Evolutionary conservation across 2,329 filamentous ascomycete species (phyloP).

Genomic region (Berkeleyomyces rouxiae): DNA sequence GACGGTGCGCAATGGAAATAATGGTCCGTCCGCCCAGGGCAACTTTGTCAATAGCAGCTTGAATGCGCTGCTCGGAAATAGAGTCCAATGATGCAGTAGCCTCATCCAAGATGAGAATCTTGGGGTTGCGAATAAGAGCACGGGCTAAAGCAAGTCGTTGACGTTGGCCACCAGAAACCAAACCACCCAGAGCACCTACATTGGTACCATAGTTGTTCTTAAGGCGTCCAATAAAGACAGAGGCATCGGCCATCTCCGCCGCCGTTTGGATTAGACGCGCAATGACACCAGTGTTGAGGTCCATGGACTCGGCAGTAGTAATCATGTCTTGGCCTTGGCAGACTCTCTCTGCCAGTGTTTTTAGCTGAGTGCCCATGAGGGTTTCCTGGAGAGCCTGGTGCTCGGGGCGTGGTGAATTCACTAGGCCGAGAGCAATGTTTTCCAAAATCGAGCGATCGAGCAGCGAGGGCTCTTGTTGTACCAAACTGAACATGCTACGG

Average conservation of each 20-base stretch:
- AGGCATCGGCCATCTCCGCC: slow-evolving; percentile 41
- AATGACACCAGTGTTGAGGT: slow-evolving; percentile 32
- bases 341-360: slow-evolving; percentile 34
- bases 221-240: slow-evolving; percentile 35
- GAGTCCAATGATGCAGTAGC: slow-evolving; percentile 45
- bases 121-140: slow-evolving; percentile 38
- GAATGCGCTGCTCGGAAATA: slow-evolving; percentile 37
- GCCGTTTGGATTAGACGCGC: slow-evolving; percentile 33
- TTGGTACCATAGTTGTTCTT: slow-evolving; percentile 37
- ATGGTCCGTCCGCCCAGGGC: slow-evolving; percentile 38
- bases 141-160: slow-evolving; percentile 43
- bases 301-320: slow-evolving; percentile 26
- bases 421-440: slow-evolving; percentile 34
- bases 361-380: slow-evolving; percentile 33
- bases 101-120: slow-evolving; percentile 43
- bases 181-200: slow-evolving; percentile 36
- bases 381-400: slow-evolving; percentile 26
- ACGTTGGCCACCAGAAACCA: slow-evolving; percentile 43
- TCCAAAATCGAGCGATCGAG: slow-evolving; percentile 31
- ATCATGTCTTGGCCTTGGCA: slow-evolving; percentile 33
- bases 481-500: slow-evolving; percentile 27
- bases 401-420: slow-evolving; percentile 26
- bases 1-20: slow-evolving; percentile 46
- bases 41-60: slow-evolving; percentile 30
- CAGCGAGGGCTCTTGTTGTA: slow-evolving; percentile 30